Conservation (phyloP, 2,329 filamentous ascomycete species). For the Zymoseptoria passerinii region DNA sequence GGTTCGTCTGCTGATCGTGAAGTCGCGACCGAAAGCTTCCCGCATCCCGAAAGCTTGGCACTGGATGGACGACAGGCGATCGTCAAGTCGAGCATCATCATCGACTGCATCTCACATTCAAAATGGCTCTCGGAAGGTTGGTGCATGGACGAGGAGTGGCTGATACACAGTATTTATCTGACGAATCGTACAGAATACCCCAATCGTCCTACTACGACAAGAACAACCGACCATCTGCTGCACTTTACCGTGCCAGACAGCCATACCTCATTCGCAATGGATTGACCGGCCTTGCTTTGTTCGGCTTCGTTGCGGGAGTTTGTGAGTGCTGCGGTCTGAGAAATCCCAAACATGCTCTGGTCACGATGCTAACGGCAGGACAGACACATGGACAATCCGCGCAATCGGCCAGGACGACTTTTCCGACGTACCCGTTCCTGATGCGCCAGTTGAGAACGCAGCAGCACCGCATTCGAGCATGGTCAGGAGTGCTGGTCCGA, state of each 20-base stretch:
- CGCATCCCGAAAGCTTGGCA: background rate
- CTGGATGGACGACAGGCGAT: background rate
- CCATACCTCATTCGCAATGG: constrained; percentile 90
- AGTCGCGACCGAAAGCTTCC: constrained; percentile 1
- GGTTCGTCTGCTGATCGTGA: background rate
- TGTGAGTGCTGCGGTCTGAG: constrained; percentile 53
- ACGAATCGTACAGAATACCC: constrained; percentile 37
- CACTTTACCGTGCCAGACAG: constrained; percentile 81
- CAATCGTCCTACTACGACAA: constrained; percentile 85
- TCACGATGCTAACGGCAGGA: too few relatives aligned
- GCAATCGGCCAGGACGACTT: constrained; percentile 96
- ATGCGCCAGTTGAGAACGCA: constrained; percentile 50
- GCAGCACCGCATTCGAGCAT: constrained; percentile 18
- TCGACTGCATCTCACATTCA: background rate
- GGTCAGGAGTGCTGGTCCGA: constrained; percentile 18
- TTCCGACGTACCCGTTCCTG: constrained; percentile 85
- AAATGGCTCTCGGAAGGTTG: constrained; percentile 20
- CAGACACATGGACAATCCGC: constrained; percentile 64
- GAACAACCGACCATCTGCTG: constrained; percentile 73
- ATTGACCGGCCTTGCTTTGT: constrained; percentile 66
- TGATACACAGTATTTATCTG: background rate
- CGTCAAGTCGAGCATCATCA: background rate
- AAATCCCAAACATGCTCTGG: too few relatives aligned
- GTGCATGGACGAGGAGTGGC: background rate
- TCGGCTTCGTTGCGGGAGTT: constrained; percentile 69